phyloP scores from a whole-genome alignment of 2,329 filamentous ascomycete genomes.

The Trichoderma arundinaceum region DNA sequence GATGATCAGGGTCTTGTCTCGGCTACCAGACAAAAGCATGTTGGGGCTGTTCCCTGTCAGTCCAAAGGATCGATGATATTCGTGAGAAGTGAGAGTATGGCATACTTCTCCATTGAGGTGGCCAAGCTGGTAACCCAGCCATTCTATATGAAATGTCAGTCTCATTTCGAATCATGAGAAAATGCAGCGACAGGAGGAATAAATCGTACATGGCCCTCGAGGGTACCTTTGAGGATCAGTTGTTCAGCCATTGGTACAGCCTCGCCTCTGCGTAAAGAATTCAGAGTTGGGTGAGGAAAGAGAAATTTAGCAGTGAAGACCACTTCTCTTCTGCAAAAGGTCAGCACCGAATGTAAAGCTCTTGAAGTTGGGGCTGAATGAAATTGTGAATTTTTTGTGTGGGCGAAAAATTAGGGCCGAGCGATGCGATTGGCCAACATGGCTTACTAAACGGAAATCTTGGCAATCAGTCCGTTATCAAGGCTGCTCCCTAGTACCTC shows the following conservation, averaged over 20 bases:
- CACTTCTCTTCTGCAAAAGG: slow-evolving; percentile 40
- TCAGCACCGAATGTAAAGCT: slow-evolving; percentile 34
- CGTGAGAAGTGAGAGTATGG: slow-evolving; percentile 21
- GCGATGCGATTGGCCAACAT: slow-evolving; percentile 16
- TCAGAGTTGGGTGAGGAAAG: slow-evolving; percentile 40
- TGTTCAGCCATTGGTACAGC: slow-evolving; percentile 80
- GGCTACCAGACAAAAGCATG: slow-evolving; percentile 97
- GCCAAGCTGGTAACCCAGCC: slow-evolving; percentile 99
- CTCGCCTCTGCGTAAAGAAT: slow-evolving; percentile 50
- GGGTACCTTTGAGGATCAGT: slow-evolving; percentile 94
- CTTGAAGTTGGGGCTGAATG: slow-evolving; percentile 36
- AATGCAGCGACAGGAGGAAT: slow-evolving; percentile 33
- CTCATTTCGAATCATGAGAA: slow-evolving; percentile 31
- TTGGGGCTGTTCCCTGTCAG: slow-evolving; percentile 72
- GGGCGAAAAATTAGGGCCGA: slow-evolving; percentile 58
- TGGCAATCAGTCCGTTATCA: slow-evolving; percentile 20
- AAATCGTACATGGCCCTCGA: slow-evolving; percentile 87
- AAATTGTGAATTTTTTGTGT: slow-evolving; percentile 56
- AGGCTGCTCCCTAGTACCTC: too few species aligned
- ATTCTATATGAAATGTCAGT: slow-evolving; percentile 59
- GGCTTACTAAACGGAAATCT: slow-evolving; percentile 12
- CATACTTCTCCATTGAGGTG: slow-evolving; percentile 98
- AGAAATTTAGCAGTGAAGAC: slow-evolving; percentile 45
- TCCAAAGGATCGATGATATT: slow-evolving; percentile 1
- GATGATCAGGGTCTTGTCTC: slow-evolving; percentile 99